phyloP scores from a whole-genome alignment of 805 yeast genomes.

The Cyberlindnera euphorbiae region DNA sequence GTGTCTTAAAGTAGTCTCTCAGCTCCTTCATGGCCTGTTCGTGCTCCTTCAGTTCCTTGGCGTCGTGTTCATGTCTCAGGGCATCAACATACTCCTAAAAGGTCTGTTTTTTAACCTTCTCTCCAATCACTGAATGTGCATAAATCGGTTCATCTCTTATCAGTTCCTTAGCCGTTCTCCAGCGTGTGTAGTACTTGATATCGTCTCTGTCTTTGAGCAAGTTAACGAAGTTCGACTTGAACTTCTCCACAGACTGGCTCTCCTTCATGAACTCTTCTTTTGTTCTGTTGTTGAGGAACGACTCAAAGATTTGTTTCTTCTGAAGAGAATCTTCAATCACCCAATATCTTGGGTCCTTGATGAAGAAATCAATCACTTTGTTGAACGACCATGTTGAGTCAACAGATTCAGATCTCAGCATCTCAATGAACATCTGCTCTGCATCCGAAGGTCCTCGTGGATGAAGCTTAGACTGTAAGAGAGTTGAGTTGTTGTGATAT shows the following conservation, averaged over 20 bases:
- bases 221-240: constrained; percentile 47
- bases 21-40: constrained; percentile 50
- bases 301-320: constrained; percentile 61
- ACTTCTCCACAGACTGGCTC: constrained; percentile 48
- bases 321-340: constrained; percentile 52
- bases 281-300: constrained; percentile 47
- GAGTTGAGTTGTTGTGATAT: constrained; percentile 23
- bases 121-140: constrained; percentile 54
- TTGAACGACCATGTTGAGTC: constrained; percentile 76
- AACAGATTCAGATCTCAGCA: constrained; percentile 53
- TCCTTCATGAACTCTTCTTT: constrained; percentile 50
- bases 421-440: constrained; percentile 40
- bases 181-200: constrained; percentile 55
- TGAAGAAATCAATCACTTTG: constrained; percentile 52
- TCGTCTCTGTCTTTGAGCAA: constrained; percentile 40
- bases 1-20: constrained; percentile 41
- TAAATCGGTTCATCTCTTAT: constrained; percentile 64
- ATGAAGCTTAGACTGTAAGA: constrained; percentile 21
- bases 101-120: constrained; percentile 48
- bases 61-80: constrained; percentile 31
- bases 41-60: constrained; percentile 26
- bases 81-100: constrained; percentile 45
- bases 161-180: constrained; percentile 52
- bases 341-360: constrained; percentile 66
- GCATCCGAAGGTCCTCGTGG: constrained; percentile 31